phyloP scores from a whole-genome alignment of 106 monocot species.

The Dioscorea zingiberensis region DNA sequence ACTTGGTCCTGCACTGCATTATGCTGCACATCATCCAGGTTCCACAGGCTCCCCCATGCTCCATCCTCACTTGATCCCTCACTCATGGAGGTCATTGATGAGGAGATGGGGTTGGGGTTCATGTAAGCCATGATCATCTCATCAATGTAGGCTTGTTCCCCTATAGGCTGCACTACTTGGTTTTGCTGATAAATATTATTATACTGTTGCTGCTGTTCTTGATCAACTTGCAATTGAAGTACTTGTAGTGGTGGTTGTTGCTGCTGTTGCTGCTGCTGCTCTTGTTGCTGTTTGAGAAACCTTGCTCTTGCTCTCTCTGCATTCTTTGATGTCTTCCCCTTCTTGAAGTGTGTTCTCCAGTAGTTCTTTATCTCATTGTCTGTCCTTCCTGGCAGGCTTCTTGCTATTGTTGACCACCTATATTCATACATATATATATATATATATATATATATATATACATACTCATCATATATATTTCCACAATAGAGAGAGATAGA shows the following conservation, averaged over 20 bases:
- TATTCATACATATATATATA: not conserved
- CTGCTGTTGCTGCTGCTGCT: slow-evolving; percentile 2
- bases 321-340: slow-evolving; percentile 47
- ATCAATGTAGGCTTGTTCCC: slow-evolving; percentile 13
- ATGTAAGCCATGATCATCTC: slow-evolving; percentile 15
- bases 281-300: slow-evolving; percentile 24
- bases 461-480: not conserved
- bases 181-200: not conserved
- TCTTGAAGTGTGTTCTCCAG: slow-evolving; percentile 83
- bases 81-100: no score
- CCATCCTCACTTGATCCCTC: slow-evolving; percentile 23
- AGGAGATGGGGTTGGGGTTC: slow-evolving; percentile 7
- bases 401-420: slow-evolving; percentile 75
- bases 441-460: no score
- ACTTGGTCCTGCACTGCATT: slow-evolving; percentile 16
- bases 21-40: slow-evolving; percentile 25
- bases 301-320: slow-evolving; percentile 31
- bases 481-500: not conserved
- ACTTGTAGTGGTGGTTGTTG: not conserved
- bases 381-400: slow-evolving; percentile 55
- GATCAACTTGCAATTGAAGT: not conserved
- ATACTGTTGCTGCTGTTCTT: not conserved
- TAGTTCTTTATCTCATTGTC: slow-evolving; percentile 69
- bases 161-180: no score
- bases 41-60: slow-evolving; percentile 47